Percentiles rank a stretch among this genome's conserved stretches.
Conservation (phyloP, 2,329 filamentous ascomycete species). For the Nemania abortiva region DNA sequence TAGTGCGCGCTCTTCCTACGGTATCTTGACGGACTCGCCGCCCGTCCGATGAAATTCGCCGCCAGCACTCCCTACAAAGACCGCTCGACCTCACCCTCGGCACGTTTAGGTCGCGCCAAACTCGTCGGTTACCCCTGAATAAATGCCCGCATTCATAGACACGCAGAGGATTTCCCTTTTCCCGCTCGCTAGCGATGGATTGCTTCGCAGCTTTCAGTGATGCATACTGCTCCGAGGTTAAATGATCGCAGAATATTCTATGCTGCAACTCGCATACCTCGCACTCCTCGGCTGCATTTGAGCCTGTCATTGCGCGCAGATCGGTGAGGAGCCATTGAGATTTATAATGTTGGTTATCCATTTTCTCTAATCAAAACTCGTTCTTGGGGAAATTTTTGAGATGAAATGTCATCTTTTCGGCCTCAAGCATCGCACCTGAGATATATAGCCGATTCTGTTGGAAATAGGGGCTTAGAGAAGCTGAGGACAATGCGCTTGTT, state of each 20-base stretch:
- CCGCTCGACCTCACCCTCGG: conserved; percentile 10
- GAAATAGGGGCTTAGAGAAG: background rate
- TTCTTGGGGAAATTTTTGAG: background rate
- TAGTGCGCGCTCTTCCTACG: background rate
- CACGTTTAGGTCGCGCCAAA: conserved; percentile 1
- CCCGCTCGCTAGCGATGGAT: background rate
- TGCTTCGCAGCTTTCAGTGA: conserved; percentile 23
- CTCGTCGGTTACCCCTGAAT: background rate
- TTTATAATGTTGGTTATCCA: conserved; percentile 5
- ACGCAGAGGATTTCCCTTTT: background rate
- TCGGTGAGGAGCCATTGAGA: background rate
- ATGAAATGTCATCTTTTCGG: background rate
- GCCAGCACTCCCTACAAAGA: conserved; percentile 27
- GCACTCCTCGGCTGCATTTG: conserved; percentile 11
- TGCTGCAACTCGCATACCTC: conserved; percentile 13
- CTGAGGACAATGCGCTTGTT: background rate
- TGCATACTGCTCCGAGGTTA: conserved; percentile 23
- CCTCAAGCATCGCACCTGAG: background rate
- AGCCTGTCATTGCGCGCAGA: conserved; percentile 11
- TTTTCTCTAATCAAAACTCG: no score
- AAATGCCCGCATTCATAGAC: conserved; percentile 32
- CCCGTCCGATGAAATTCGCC: conserved; percentile 15
- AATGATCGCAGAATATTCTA: conserved; percentile 8
- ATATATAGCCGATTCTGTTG: conserved; percentile 2
- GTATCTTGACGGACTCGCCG: conserved; percentile 3